These are phyloP conservation scores for Metschnikowia peoriensis DNA, from an alignment of 805 yeast genomes.

Conservation along the genomic window DNA sequence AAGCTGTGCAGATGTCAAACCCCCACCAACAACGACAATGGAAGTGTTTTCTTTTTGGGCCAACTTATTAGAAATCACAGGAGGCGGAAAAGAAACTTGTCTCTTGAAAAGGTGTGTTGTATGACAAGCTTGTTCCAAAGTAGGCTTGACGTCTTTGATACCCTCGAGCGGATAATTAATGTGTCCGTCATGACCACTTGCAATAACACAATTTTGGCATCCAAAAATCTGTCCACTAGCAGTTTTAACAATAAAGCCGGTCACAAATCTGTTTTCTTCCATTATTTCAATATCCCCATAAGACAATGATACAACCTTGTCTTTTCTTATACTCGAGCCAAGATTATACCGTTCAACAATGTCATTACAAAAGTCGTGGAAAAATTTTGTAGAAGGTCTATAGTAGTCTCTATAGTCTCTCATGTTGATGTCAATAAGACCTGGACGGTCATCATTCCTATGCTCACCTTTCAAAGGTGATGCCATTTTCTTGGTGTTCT, in stretches of 20 bases:
- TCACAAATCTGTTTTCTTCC: constrained; percentile 23
- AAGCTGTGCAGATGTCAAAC: constrained; percentile 46
- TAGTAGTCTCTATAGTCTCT: constrained; percentile 45
- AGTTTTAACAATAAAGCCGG: constrained; percentile 35
- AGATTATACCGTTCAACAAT: constrained; percentile 33
- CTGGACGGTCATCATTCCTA: constrained; percentile 28
- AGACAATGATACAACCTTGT: constrained; percentile 31
- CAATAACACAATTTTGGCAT: constrained; percentile 32
- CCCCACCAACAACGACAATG: constrained; percentile 45
- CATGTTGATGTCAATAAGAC: constrained; percentile 42
- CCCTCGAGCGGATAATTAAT: constrained; percentile 31
- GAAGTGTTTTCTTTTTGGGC: constrained; percentile 6
- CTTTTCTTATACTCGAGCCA: constrained; percentile 28
- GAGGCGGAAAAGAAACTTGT: constrained; percentile 24
- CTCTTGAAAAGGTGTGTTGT: constrained; percentile 34
- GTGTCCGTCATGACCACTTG: constrained; percentile 37
- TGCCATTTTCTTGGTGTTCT: constrained; percentile 18
- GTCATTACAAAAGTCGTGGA: constrained; percentile 38
- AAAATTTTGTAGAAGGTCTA: constrained; percentile 41
- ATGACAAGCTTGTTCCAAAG: constrained; percentile 30
- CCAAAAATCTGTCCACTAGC: constrained; percentile 31
- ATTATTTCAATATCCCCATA: constrained; percentile 25
- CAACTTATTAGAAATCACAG: constrained; percentile 16
- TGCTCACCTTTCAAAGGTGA: constrained; percentile 12
- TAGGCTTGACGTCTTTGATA: constrained; percentile 16